Evolutionary conservation across 331 rosid genomes (phyloP).

Genomic region (Malus hybrid): DNA sequence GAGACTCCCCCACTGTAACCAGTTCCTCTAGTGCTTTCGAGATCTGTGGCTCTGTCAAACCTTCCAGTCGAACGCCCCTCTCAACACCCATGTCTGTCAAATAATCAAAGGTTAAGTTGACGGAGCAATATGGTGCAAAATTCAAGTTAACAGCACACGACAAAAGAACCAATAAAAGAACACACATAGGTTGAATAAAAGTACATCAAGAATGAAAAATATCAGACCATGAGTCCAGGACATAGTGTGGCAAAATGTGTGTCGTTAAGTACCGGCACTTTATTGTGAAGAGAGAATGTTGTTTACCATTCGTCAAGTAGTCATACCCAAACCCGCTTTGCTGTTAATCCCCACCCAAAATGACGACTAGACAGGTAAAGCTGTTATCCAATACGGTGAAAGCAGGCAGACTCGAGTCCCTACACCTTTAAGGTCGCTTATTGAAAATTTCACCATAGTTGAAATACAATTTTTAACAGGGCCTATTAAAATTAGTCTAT

Average conservation of each 20-base stretch:
- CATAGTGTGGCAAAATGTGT: background rate
- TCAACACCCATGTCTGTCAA: slow-evolving; percentile 77
- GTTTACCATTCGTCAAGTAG: background rate
- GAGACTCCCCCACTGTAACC: slow-evolving; percentile 52
- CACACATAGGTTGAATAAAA: background rate
- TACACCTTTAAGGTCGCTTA: background rate
- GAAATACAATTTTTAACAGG: background rate
- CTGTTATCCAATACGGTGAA: background rate
- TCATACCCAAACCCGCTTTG: background rate
- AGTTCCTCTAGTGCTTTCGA: slow-evolving; percentile 78
- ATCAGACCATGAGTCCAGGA: background rate
- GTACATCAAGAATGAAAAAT: background rate
- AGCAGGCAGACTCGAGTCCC: background rate
- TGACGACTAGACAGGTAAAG: background rate
- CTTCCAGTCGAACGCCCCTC: slow-evolving; percentile 76
- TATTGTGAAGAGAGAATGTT: background rate
- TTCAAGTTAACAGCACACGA: background rate
- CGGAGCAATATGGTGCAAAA: background rate
- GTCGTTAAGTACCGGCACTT: background rate
- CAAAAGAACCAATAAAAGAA: background rate
- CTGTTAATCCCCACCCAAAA: background rate
- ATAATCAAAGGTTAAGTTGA: slow-evolving; percentile 2
- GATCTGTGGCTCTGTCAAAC: slow-evolving; percentile 73
- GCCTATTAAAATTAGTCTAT: too few species aligned
- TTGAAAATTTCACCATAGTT: background rate